phyloP scores from a whole-genome alignment of 805 yeast genomes.

The Teunomyces stri region DNA sequence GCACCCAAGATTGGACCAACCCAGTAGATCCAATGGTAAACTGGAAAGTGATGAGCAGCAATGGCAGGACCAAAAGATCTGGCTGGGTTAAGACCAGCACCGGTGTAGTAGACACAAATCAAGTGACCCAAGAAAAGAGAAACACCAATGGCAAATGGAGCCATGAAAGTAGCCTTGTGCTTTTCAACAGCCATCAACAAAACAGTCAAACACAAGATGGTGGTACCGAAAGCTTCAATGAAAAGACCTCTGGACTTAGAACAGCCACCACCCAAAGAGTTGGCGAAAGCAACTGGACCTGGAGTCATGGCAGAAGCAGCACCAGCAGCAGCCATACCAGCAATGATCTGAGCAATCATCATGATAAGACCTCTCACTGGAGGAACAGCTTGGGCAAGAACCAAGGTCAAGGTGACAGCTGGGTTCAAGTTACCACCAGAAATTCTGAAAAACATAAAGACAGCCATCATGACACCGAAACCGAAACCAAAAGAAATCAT shows the following conservation, averaged over 20 bases:
- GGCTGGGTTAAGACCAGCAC: constrained; percentile 92
- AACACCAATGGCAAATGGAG: constrained; percentile 81
- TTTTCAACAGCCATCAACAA: constrained; percentile 82
- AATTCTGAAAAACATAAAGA: constrained; percentile 65
- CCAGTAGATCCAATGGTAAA: constrained; percentile 91
- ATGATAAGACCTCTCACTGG: constrained; percentile 68
- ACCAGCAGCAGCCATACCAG: constrained; percentile 91
- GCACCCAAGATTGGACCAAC: constrained; percentile 82
- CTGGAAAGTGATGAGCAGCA: constrained; percentile 70
- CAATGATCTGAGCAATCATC: constrained; percentile 69
- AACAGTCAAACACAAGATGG: constrained; percentile 71
- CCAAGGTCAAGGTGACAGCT: constrained; percentile 74
- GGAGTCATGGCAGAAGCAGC: constrained; percentile 86
- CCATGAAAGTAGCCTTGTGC: constrained; percentile 69
- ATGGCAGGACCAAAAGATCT: constrained; percentile 83
- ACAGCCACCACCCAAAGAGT: constrained; percentile 67
- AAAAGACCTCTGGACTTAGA: constrained; percentile 75
- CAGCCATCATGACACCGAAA: constrained; percentile 74
- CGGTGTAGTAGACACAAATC: constrained; percentile 78
- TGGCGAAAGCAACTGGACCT: constrained; percentile 69
- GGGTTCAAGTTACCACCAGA: constrained; percentile 93
- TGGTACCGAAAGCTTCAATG: constrained; percentile 78
- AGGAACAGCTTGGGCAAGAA: constrained; percentile 70
- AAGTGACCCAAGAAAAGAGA: constrained; percentile 80
- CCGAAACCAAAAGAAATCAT: constrained; percentile 89